Evolutionary conservation across 164 flowering plant species (phyloP).

Genomic region (Piper longum): DNA sequence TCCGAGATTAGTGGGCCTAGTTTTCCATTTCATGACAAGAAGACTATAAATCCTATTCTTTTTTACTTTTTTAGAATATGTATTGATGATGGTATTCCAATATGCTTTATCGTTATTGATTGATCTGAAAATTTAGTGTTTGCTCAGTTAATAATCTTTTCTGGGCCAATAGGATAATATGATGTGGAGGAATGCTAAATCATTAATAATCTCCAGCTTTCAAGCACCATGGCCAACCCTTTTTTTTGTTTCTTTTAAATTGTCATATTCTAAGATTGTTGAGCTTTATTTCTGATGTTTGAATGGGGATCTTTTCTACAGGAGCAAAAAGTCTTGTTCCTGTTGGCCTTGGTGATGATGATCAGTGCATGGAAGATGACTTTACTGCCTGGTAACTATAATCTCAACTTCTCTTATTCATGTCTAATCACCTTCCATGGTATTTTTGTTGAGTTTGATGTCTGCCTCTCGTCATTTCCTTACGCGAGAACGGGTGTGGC

Average conservation of each 20-base stretch:
- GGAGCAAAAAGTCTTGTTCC: slow-evolving; percentile 80
- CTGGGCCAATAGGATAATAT: too few relatives aligned
- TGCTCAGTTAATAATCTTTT: too few relatives aligned
- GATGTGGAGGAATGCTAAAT: too few relatives aligned
- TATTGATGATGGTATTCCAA: neutral
- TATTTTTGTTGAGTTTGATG: neutral
- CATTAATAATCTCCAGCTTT: too few relatives aligned
- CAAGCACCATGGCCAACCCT: too few relatives aligned
- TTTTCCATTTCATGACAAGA: neutral
- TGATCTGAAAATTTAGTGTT: too few relatives aligned
- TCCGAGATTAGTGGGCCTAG: too few relatives aligned
- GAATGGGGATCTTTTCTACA: slow-evolving; percentile 7
- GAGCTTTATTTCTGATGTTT: neutral
- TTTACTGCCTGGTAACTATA: slow-evolving; percentile 68
- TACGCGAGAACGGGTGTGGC: slow-evolving; percentile 86
- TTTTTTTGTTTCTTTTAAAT: too few relatives aligned
- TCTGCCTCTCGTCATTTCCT: slow-evolving; percentile 1
- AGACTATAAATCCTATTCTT: neutral
- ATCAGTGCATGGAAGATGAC: slow-evolving; percentile 98
- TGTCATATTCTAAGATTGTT: too few relatives aligned
- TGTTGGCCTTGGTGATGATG: slow-evolving; percentile 98
- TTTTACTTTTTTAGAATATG: neutral
- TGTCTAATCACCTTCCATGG: neutral
- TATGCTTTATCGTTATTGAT: too few relatives aligned
- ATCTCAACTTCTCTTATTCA: neutral